Evolutionary conservation across 208 protist species (phyloP).

Genomic region (Trichomonas gallinae): DNA sequence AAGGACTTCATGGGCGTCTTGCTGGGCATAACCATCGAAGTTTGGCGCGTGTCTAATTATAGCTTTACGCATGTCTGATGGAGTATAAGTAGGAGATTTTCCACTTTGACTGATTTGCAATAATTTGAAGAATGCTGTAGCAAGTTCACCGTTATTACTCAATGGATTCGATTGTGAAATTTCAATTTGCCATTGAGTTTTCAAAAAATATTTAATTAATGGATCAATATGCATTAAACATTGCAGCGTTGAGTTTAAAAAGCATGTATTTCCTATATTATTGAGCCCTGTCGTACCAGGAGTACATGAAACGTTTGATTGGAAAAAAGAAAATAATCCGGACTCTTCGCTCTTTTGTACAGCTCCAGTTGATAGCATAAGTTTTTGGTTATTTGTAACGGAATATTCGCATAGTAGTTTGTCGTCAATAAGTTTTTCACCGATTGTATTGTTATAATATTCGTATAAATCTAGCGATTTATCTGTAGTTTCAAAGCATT

Average conservation of each 20-base stretch:
- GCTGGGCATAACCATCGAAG: conserved; percentile 28
- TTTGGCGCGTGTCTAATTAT: conserved; percentile 6
- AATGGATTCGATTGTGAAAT: conserved; percentile 25
- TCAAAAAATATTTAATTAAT: neutral
- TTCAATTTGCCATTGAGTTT: neutral
- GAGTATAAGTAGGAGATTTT: neutral
- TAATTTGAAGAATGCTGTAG: conserved; percentile 27
- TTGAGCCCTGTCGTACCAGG: neutral
- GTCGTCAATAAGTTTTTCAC: neutral
- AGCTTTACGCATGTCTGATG: conserved; percentile 10
- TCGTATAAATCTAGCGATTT: neutral
- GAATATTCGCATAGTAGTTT: neutral
- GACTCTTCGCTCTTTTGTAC: neutral
- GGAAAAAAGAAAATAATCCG: neutral
- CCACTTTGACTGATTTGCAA: neutral
- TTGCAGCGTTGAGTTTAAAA: neutral
- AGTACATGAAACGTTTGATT: neutral
- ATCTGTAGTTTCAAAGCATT: neutral
- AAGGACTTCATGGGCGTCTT: conserved; percentile 43
- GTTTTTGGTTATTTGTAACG: neutral
- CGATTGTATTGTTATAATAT: neutral
- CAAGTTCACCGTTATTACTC: conserved; percentile 29
- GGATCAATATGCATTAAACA: conserved; percentile 13
- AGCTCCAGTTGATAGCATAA: neutral
- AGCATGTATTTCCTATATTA: conserved; percentile 6